These are phyloP conservation scores for Rachicladosporium sp. DNA, from an alignment of 2,329 filamentous ascomycete genomes.

Conservation along the genomic window DNA sequence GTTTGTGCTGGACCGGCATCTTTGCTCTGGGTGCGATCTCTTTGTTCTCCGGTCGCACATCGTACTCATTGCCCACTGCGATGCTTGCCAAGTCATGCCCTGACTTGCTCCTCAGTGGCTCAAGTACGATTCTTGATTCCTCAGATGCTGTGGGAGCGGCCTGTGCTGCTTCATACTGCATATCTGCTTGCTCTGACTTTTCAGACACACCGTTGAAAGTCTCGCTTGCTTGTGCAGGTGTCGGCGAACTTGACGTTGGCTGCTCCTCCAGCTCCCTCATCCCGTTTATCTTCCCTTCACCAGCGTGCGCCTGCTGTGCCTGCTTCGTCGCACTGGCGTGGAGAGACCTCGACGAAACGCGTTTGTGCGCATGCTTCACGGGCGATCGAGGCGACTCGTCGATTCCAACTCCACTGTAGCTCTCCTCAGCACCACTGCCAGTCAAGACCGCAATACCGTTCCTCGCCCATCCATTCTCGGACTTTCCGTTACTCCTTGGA, in stretches of 20 bases:
- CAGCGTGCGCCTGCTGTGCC: constrained; percentile 1
- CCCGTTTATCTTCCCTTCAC: too few relatives aligned
- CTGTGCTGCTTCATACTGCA: too few relatives aligned
- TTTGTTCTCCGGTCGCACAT: constrained; percentile 24
- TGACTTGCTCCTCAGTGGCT: constrained; percentile 23
- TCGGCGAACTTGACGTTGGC: too few relatives aligned
- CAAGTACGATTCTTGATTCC: too few relatives aligned
- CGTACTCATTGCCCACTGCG: constrained; percentile 22
- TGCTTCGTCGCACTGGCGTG: constrained; percentile 11
- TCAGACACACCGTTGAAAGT: too few relatives aligned
- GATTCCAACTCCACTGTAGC: constrained; percentile 17
- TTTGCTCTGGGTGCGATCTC: constrained; percentile 12
- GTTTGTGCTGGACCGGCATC: constrained; percentile 9
- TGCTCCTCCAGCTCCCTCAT: too few relatives aligned
- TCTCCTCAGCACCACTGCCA: neutral
- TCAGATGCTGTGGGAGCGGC: too few relatives aligned
- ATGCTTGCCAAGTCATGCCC: constrained; percentile 35
- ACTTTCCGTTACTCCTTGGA: neutral
- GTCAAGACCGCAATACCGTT: too few relatives aligned
- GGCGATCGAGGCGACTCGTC: constrained; percentile 19
- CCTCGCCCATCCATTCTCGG: too few relatives aligned
- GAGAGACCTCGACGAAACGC: constrained; percentile 13
- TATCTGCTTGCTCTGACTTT: too few relatives aligned
- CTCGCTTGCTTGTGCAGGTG: too few relatives aligned
- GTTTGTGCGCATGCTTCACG: constrained; percentile 16